A percentile compares a stretch with the other conserved stretches of the same genome.
phyloP scores from a whole-genome alignment of 2,329 filamentous ascomycete species.

The Fusarium paranaense region DNA sequence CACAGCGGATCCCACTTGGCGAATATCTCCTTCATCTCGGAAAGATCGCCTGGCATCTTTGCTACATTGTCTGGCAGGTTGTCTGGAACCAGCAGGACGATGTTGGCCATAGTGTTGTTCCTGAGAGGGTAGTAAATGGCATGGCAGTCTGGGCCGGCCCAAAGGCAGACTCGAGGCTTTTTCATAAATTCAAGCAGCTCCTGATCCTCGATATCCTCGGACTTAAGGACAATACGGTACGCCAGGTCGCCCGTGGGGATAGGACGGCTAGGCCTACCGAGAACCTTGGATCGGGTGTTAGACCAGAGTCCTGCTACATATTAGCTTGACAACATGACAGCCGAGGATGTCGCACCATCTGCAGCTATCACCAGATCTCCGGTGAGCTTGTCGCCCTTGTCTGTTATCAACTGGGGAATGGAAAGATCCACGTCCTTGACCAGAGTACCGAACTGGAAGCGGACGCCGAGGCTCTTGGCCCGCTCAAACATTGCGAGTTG shows the following conservation, averaged over 20 bases:
- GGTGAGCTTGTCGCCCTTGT: background rate
- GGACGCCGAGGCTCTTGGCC: constrained; percentile 4
- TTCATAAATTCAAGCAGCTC: constrained; percentile 6
- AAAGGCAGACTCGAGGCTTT: background rate
- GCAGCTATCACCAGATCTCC: constrained; percentile 5
- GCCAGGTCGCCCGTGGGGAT: constrained; percentile 3
- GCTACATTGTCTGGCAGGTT: constrained; percentile 4
- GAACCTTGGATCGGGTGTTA: constrained; percentile 1
- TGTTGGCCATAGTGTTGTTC: constrained; percentile 3
- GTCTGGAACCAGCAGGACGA: constrained; percentile 8
- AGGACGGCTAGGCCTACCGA: background rate
- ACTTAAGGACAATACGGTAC: constrained; percentile 5
- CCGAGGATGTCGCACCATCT: background rate
- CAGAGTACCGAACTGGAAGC: background rate
- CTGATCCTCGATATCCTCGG: constrained; percentile 1
- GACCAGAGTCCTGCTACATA: constrained; percentile 1
- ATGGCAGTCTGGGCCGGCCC: constrained; percentile 2
- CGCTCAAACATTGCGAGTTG: constrained; percentile 11
- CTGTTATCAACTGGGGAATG: background rate
- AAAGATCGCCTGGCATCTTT: constrained; percentile 2
- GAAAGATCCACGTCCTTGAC: background rate
- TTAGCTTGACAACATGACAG: background rate
- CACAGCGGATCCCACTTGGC: constrained; percentile 5
- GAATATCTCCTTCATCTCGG: constrained; percentile 3
- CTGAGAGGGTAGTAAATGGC: constrained; percentile 8